Percentiles rank a stretch among this genome's conserved stretches.
phyloP scores from a whole-genome alignment of 768 basidiomycete species.

The Russula sp. region DNA sequence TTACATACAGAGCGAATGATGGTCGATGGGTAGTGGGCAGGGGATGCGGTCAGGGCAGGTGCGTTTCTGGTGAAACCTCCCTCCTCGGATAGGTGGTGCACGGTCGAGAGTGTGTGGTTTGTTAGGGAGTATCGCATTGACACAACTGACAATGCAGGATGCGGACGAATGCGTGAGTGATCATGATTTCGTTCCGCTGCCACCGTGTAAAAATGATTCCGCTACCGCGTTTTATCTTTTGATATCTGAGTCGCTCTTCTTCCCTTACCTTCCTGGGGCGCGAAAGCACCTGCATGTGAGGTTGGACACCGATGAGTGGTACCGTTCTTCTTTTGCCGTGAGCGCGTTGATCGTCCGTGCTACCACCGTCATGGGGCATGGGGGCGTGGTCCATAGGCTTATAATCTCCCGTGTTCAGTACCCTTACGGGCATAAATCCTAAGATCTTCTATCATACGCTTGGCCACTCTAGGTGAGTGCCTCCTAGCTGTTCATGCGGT shows the following conservation, averaged over 20 bases:
- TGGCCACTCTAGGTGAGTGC: constrained; percentile 16
- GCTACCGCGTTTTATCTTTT: constrained; percentile 24
- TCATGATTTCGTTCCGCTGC: constrained; percentile 15
- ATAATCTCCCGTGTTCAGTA: constrained; percentile 5
- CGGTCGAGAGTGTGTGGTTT: constrained; percentile 20
- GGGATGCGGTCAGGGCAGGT: constrained; percentile 28
- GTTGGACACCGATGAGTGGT: constrained; percentile 26
- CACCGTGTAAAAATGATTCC: constrained; percentile 28
- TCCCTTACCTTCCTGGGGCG: constrained; percentile 9
- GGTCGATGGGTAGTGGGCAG: constrained; percentile 52
- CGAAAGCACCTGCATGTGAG: constrained; percentile 11
- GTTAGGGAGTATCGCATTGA: constrained; percentile 14
- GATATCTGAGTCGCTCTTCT: constrained; percentile 29
- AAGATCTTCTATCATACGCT: constrained; percentile 2
- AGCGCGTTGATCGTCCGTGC: constrained; percentile 28
- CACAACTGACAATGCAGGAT: constrained; percentile 15
- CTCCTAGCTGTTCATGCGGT: background rate
- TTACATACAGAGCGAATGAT: constrained; percentile 82
- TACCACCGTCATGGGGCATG: constrained; percentile 24
- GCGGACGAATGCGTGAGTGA: constrained; percentile 23
- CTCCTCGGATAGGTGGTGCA: constrained; percentile 8
- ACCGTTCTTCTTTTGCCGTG: constrained; percentile 21
- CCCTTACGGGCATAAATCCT: constrained; percentile 6
- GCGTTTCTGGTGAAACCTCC: constrained; percentile 27
- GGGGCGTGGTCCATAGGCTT: constrained; percentile 26